Conservation (phyloP, 352 stramenopile species). For the Globisporangium paddicum region DNA sequence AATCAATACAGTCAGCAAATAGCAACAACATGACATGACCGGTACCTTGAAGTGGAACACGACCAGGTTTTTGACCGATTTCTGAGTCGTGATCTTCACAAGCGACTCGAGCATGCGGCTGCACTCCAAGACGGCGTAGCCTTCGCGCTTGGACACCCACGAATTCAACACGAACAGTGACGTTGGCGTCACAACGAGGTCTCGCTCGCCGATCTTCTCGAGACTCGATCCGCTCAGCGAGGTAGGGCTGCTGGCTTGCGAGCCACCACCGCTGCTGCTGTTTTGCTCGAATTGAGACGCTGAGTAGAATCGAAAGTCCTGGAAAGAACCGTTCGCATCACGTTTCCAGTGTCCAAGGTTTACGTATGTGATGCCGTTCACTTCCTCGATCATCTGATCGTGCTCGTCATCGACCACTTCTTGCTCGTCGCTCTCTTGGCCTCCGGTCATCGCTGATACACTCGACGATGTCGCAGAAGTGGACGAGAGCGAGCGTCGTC, state of each 20-base stretch:
- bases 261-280: not conserved
- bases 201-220: constrained; percentile 43
- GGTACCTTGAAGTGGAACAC: constrained; percentile 76
- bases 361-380: constrained; percentile 24
- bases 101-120: constrained; percentile 48
- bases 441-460: constrained; percentile 1
- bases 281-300: constrained; percentile 25
- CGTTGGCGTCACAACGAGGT: constrained; percentile 62
- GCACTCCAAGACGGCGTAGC: constrained; percentile 56
- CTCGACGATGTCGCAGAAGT: constrained; percentile 12
- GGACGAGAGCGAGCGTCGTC: constrained; percentile 28
- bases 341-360: constrained; percentile 48
- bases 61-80: constrained; percentile 56
- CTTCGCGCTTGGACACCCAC: constrained; percentile 34
- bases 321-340: constrained; percentile 22
- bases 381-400: constrained; percentile 16
- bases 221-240: not conserved
- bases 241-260: not conserved
- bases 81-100: constrained; percentile 45
- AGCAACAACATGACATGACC: not conserved
- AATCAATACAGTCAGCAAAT: not conserved
- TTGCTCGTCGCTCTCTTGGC: constrained; percentile 7
- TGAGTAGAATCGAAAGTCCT: constrained; percentile 46
- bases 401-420: constrained; percentile 14
- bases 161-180: constrained; percentile 43